These are phyloP conservation scores for Pseudogymnoascus sp. DNA, from an alignment of 2,329 filamentous ascomycete species.

Conservation along the genomic window DNA sequence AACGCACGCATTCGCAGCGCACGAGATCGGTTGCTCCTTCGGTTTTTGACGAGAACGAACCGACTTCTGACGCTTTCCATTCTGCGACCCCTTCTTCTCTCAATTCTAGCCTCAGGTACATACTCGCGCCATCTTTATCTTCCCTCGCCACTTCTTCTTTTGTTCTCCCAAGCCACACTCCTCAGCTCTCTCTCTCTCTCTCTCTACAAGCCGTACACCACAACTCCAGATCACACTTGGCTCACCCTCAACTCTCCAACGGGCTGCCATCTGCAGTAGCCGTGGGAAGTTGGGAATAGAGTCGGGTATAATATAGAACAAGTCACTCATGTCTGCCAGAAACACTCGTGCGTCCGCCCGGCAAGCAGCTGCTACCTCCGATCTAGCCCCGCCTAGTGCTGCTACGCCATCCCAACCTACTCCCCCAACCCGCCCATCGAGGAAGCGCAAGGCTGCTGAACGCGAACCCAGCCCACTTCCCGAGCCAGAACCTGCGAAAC, in stretches of 20 bases:
- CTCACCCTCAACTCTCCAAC: constrained; percentile 5
- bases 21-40: constrained; percentile 14
- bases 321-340: constrained; percentile 87
- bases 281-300: constrained; percentile 11
- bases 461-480: constrained; percentile 41
- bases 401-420: constrained; percentile 27
- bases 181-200: not conserved
- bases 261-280: constrained; percentile 7
- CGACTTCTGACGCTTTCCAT: constrained; percentile 3
- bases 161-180: not conserved
- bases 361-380: constrained; percentile 58
- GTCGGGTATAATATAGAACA: constrained; percentile 15
- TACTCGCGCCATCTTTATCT: constrained; percentile 7
- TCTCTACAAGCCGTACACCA: not conserved
- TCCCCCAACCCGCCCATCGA: constrained; percentile 41
- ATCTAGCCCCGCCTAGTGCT: constrained; percentile 33
- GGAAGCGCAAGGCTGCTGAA: constrained; percentile 69
- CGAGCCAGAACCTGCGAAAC: constrained; percentile 29
- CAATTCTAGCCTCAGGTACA: constrained; percentile 10
- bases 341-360: constrained; percentile 91
- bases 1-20: constrained; percentile 13
- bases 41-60: constrained; percentile 11
- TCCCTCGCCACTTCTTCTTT: constrained; percentile 1
- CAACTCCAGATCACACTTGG: constrained; percentile 11
- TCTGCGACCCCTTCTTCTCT: constrained; percentile 11